Percentiles rank a stretch among this genome's conserved stretches.
Evolutionary conservation across 257 asterid genomes (phyloP).

Genomic region (Nicotiana paniculata): DNA sequence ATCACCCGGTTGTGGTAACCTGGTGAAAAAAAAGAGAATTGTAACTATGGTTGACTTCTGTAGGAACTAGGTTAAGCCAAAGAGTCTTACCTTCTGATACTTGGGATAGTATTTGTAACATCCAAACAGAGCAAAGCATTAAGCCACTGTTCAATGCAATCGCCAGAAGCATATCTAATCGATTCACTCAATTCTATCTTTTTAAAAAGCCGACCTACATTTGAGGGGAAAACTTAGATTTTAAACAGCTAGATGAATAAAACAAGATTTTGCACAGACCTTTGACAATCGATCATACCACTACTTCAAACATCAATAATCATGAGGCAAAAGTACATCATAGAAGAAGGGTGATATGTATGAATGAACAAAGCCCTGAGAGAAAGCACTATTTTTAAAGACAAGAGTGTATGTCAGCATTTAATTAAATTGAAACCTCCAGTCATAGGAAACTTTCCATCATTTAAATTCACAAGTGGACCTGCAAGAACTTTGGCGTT

Average conservation of each 20-base stretch:
- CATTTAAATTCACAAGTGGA: background rate
- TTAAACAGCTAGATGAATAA: background rate
- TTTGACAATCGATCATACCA: background rate
- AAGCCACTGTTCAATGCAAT: conserved; percentile 86
- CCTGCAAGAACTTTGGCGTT: background rate
- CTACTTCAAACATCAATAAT: background rate
- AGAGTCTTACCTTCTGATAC: conserved; percentile 52
- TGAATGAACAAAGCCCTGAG: background rate
- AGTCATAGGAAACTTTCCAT: background rate
- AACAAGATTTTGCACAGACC: background rate
- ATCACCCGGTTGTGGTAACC: conserved; percentile 65
- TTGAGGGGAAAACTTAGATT: background rate
- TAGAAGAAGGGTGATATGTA: background rate
- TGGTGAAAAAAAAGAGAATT: conserved; percentile 16
- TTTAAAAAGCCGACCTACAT: conserved; percentile 72
- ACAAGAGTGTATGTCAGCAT: background rate
- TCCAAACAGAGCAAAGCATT: conserved; percentile 77
- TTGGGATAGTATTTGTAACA: conserved; percentile 57
- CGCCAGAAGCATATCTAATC: conserved; percentile 89
- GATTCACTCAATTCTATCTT: conserved; percentile 83
- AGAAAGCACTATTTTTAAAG: background rate
- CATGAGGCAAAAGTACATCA: background rate
- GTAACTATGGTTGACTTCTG: background rate
- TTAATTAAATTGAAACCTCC: background rate
- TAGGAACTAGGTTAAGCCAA: background rate